These are phyloP conservation scores for Populus deltoides DNA, from an alignment of 345 rosid genomes.

Conservation along the genomic window DNA sequence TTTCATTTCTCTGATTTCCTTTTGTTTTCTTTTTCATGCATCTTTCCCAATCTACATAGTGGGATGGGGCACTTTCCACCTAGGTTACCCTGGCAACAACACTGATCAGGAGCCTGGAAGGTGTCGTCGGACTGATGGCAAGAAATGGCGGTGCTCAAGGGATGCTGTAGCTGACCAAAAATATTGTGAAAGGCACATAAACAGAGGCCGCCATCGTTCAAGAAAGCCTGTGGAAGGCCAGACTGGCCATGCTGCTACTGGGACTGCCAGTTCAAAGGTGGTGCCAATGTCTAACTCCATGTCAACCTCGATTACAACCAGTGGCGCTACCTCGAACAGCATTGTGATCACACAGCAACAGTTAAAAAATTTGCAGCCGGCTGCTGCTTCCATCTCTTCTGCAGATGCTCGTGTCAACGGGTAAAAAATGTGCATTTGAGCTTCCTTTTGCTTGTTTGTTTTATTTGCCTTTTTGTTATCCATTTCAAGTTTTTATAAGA, in stretches of 20 bases:
- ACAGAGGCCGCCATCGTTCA: slow-evolving; percentile 87
- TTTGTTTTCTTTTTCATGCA: background rate
- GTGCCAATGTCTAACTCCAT: slow-evolving; percentile 23
- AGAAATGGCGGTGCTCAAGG: slow-evolving; percentile 83
- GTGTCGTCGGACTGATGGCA: slow-evolving; percentile 79
- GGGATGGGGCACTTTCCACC: slow-evolving; percentile 66
- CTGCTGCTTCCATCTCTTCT: slow-evolving; percentile 28
- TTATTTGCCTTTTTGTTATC: background rate
- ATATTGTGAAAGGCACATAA: slow-evolving; percentile 76
- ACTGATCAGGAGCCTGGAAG: slow-evolving; percentile 69
- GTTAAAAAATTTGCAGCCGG: slow-evolving; percentile 35
- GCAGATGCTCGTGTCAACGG: slow-evolving; percentile 24
- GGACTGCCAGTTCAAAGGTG: slow-evolving; percentile 39
- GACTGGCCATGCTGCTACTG: slow-evolving; percentile 40
- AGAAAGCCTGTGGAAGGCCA: slow-evolving; percentile 84
- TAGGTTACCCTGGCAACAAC: slow-evolving; percentile 47
- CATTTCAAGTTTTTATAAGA: background rate
- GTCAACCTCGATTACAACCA: slow-evolving; percentile 28
- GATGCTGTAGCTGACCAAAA: slow-evolving; percentile 75
- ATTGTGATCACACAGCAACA: slow-evolving; percentile 28
- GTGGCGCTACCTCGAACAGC: slow-evolving; percentile 32
- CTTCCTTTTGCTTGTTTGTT: background rate
- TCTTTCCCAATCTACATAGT: slow-evolving; percentile 28
- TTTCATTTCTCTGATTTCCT: background rate
- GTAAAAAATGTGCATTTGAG: background rate